These are phyloP conservation scores for Xylariales sp. DNA, from an alignment of 2,329 filamentous ascomycete species.

Conservation along the genomic window DNA sequence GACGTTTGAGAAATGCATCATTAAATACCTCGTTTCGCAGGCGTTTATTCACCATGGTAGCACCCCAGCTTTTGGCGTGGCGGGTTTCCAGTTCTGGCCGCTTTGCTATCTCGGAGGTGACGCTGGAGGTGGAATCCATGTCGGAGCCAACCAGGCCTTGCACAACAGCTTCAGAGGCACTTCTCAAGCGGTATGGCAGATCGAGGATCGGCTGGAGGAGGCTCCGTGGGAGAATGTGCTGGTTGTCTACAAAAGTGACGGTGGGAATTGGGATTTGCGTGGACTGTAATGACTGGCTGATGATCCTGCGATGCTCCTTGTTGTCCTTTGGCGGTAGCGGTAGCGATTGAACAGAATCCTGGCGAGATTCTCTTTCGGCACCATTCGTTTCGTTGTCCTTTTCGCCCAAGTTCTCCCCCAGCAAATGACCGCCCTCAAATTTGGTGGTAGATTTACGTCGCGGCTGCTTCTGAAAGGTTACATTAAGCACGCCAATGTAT, in stretches of 20 bases:
- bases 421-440: slow-evolving; percentile 38
- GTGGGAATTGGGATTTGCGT: slow-evolving; percentile 68
- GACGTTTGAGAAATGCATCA: slow-evolving; percentile 83
- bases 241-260: slow-evolving; percentile 90
- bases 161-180: slow-evolving; percentile 27
- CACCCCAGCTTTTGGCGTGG: slow-evolving; percentile 73
- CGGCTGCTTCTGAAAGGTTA: slow-evolving; percentile 83
- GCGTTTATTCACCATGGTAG: slow-evolving; percentile 84
- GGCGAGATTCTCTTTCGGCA: slow-evolving; percentile 12
- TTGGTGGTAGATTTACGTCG: slow-evolving; percentile 58
- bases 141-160: slow-evolving; percentile 15
- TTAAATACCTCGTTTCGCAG: slow-evolving; percentile 88
- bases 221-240: slow-evolving; percentile 84
- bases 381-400: slow-evolving; percentile 30
- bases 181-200: slow-evolving; percentile 28
- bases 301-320: slow-evolving; percentile 36
- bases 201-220: slow-evolving; percentile 60
- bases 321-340: slow-evolving; percentile 16
- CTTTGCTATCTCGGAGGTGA: slow-evolving; percentile 7
- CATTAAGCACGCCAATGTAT: slow-evolving; percentile 95
- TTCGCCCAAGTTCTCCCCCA: slow-evolving; percentile 16
- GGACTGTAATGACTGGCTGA: slow-evolving; percentile 73
- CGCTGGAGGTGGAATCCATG: slow-evolving; percentile 8
- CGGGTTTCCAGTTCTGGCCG: slow-evolving; percentile 48
- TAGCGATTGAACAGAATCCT: slow-evolving; percentile 9